These are phyloP conservation scores for Cyclotella baltica DNA, from an alignment of 108 stramenopile genomes.

Conservation along the genomic window DNA sequence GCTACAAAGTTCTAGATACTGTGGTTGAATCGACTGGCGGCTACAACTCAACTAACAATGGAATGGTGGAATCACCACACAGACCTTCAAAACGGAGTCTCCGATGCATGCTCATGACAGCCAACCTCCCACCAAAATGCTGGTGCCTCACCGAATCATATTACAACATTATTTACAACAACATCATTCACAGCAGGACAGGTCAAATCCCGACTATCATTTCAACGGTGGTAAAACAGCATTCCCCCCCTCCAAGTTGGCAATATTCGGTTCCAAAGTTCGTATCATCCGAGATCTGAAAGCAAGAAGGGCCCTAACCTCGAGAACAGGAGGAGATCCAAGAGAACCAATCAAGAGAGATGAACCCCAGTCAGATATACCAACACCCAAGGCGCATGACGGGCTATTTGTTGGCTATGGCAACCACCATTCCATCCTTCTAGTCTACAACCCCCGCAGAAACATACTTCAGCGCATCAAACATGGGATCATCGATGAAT, in stretches of 20 bases:
- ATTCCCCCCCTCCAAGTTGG: background rate
- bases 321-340: constrained; percentile 3
- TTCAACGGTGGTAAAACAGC: background rate
- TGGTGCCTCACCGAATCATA: background rate
- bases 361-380: too few species aligned
- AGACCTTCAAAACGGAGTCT: background rate
- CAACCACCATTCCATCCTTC: background rate
- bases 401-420: background rate
- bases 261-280: background rate
- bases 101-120: background rate
- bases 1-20: background rate
- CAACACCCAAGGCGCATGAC: background rate
- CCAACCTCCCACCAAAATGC: background rate
- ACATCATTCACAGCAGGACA: background rate
- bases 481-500: background rate
- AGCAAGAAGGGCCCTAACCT: background rate
- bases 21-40: constrained; percentile 3
- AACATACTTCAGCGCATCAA: background rate
- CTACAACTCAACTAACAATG: constrained; percentile 6
- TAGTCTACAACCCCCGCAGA: background rate
- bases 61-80: constrained; percentile 8
- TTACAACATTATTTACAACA: background rate
- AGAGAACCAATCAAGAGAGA: constrained; percentile 1
- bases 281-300: background rate
- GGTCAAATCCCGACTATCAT: background rate